A percentile compares a stretch with the other conserved stretches of the same genome.
Conservation (phyloP, 192 early-diverging fungal genomes). For the Backusella liffmaniae region DNA sequence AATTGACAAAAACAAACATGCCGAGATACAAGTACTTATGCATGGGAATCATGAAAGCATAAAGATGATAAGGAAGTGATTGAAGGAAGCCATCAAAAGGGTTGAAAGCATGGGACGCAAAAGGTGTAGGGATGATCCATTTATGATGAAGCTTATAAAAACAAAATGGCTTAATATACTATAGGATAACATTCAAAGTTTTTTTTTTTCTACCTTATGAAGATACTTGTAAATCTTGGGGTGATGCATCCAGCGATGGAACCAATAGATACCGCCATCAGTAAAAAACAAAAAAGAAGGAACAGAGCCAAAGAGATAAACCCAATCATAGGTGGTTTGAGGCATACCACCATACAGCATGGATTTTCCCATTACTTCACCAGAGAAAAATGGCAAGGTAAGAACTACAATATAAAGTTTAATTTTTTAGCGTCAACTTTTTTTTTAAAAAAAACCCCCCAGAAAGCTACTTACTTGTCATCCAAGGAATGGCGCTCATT, state of each 20-base stretch:
- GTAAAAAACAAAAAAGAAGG: conserved; percentile 86
- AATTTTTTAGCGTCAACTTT: background rate
- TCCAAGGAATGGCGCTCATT: conserved; percentile 75
- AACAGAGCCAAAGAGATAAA: conserved; percentile 67
- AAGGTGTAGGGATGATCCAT: conserved; percentile 83
- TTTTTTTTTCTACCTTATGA: conserved; percentile 66
- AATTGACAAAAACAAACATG: conserved; percentile 84
- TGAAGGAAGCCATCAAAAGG: conserved; percentile 93
- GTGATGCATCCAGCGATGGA: conserved; percentile 91
- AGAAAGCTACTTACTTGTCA: conserved; percentile 42
- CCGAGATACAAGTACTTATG: conserved; percentile 87
- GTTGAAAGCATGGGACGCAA: conserved; percentile 94
- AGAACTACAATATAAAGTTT: conserved; percentile 40
- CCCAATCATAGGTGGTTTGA: conserved; percentile 58
- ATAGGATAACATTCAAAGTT: background rate
- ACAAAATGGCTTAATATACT: background rate
- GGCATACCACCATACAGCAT: conserved; percentile 47
- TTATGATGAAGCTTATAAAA: conserved; percentile 48
- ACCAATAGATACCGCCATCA: conserved; percentile 96
- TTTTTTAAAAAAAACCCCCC: background rate
- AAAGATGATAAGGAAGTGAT: conserved; percentile 94
- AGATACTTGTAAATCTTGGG: conserved; percentile 85
- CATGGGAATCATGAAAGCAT: conserved; percentile 89
- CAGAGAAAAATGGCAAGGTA: conserved; percentile 90
- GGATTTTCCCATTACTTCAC: conserved; percentile 89